A percentile compares a stretch with the other conserved stretches of the same genome.
Evolutionary conservation across 2,329 filamentous ascomycete species (phyloP).

Genomic region (Phaeosphaeriaceae sp.): DNA sequence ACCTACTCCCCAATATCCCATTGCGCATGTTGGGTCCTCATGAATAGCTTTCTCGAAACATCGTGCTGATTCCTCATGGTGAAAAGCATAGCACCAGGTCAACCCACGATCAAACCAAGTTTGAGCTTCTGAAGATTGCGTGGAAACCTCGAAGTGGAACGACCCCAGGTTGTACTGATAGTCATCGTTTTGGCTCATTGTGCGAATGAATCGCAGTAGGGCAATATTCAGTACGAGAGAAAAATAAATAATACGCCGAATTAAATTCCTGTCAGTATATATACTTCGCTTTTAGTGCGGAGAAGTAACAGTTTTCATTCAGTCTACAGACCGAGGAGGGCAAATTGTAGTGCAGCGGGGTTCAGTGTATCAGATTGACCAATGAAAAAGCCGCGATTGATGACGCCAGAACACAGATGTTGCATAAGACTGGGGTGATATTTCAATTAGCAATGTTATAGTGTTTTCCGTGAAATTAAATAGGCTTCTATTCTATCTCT

Average conservation of each 20-base stretch:
- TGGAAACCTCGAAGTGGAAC: constrained; percentile 63
- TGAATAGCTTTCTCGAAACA: constrained; percentile 69
- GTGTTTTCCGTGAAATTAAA: not conserved
- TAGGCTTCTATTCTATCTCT: not conserved
- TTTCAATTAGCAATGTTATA: too few species aligned
- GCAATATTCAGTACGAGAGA: not conserved
- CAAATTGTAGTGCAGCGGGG: constrained; percentile 8
- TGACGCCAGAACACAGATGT: not conserved
- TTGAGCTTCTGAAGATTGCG: constrained; percentile 60
- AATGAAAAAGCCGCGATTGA: constrained; percentile 11
- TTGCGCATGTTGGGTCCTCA: constrained; percentile 61
- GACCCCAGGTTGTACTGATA: constrained; percentile 64
- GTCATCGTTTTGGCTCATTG: not conserved
- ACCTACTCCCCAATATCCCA: constrained; percentile 69
- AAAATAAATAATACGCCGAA: too few species aligned
- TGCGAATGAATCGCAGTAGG: not conserved
- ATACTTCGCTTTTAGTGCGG: too few species aligned
- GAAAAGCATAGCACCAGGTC: constrained; percentile 78
- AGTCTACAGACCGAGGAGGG: not conserved
- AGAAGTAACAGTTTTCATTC: too few species aligned
- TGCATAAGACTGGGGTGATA: too few species aligned
- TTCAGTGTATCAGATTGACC: constrained; percentile 3
- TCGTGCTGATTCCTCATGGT: constrained; percentile 71
- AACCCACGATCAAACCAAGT: constrained; percentile 75
- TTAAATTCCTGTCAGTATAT: too few species aligned